These are phyloP conservation scores for Grigorovia transvaalensis DNA, from an alignment of 805 yeast species.

Conservation along the genomic window DNA sequence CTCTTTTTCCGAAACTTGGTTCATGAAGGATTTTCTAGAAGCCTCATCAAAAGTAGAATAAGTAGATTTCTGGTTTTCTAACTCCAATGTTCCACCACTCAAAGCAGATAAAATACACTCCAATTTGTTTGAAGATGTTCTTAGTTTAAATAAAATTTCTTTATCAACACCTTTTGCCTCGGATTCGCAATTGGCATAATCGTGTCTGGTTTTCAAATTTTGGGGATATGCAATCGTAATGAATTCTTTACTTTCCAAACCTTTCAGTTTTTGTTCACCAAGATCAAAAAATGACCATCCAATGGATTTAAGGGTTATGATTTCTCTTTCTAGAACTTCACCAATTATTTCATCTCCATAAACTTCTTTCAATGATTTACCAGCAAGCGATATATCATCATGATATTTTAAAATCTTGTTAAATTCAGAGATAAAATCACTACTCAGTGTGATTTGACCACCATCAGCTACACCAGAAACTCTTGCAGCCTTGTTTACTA, in stretches of 20 bases:
- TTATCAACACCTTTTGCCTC: conserved; percentile 22
- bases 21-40: conserved; percentile 13
- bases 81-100: conserved; percentile 31
- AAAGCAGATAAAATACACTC: conserved; percentile 47
- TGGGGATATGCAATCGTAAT: conserved; percentile 73
- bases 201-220: conserved; percentile 49
- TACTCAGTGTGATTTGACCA: conserved; percentile 86
- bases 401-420: conserved; percentile 40
- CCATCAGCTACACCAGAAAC: conserved; percentile 95
- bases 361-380: conserved; percentile 29
- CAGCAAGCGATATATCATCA: conserved; percentile 20
- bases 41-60: conserved; percentile 12
- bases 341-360: conserved; percentile 40
- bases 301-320: conserved; percentile 49
- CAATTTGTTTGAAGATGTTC: conserved; percentile 45
- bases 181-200: conserved; percentile 30
- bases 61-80: conserved; percentile 2
- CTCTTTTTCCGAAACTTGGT: conserved; percentile 30
- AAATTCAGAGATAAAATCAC: conserved; percentile 70
- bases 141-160: conserved; percentile 40
- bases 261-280: conserved; percentile 87
- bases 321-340: conserved; percentile 53
- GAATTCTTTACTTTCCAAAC: conserved; percentile 85
- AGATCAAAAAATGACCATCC: conserved; percentile 60
- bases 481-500: conserved; percentile 92